Conservation (phyloP, 768 basidiomycete species). For the Dacryopinax primogenitus region DNA sequence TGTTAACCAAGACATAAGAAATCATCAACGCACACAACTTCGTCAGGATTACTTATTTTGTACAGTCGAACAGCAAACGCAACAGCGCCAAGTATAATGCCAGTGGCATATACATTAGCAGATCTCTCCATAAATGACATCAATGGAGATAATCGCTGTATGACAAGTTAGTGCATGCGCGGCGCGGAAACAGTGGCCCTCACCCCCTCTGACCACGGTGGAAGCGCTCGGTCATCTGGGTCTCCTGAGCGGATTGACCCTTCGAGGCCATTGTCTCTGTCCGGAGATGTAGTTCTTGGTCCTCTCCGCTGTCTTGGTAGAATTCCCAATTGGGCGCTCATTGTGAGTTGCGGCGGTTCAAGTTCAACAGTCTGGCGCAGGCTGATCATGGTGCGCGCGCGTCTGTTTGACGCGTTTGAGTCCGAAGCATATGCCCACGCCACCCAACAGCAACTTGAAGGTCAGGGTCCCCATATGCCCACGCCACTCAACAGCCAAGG, state of each 20-base stretch:
- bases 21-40: constrained; percentile 62
- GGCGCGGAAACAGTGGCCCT: neutral
- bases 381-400: neutral
- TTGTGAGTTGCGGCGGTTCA: neutral
- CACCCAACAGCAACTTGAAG: neutral
- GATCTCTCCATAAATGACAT: neutral
- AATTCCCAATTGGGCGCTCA: neutral
- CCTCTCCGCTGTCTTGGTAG: neutral
- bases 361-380: neutral
- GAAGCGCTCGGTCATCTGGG: neutral
- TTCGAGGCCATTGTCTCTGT: neutral
- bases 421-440: neutral
- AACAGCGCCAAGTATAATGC: constrained; percentile 38
- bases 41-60: constrained; percentile 88
- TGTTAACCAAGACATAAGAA: neutral
- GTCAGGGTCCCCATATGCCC: neutral
- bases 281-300: neutral
- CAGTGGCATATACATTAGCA: constrained; percentile 1
- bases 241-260: neutral
- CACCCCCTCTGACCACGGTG: constrained; percentile 1
- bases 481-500: no score
- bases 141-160: neutral
- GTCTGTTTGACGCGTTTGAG: neutral
- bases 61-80: constrained; percentile 82
- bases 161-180: neutral